Evolutionary conservation across 1,139 yeast species (phyloP).

Genomic region (Geotrichum fermentans): DNA sequence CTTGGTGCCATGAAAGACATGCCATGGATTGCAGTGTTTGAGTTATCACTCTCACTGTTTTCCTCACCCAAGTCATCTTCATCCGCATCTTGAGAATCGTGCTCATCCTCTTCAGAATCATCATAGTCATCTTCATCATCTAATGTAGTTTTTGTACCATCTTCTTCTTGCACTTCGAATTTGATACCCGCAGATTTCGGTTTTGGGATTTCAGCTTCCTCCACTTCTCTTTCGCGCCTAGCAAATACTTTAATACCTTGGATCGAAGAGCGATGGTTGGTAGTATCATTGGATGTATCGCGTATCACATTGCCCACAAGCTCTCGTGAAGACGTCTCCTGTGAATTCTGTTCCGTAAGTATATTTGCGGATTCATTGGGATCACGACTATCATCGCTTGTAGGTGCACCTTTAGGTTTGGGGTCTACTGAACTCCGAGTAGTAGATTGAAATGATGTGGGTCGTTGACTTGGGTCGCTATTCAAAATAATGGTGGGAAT

Average conservation of each 20-base stretch:
- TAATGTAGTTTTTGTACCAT: not conserved
- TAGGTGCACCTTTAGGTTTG: too few relatives aligned
- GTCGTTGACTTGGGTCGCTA: conserved; percentile 11
- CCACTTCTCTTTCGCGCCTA: conserved; percentile 3
- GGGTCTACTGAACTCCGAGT: not conserved
- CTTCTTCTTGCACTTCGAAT: conserved; percentile 5
- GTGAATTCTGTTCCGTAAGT: too few relatives aligned
- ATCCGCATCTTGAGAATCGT: not conserved
- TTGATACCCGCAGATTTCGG: conserved; percentile 5
- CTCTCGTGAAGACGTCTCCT: conserved; percentile 2
- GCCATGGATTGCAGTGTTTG: not conserved
- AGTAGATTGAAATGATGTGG: conserved; percentile 3
- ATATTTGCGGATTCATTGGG: not conserved
- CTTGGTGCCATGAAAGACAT: conserved; percentile 13
- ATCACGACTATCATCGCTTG: not conserved
- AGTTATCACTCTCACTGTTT: not conserved
- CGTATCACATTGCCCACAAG: conserved; percentile 5
- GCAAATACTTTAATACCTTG: conserved; percentile 18
- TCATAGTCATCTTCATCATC: conserved; percentile 1
- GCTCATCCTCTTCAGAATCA: conserved; percentile 4
- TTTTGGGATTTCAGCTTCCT: conserved; percentile 3
- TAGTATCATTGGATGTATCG: conserved; percentile 4
- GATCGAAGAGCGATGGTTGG: conserved; percentile 15
- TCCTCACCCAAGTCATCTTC: not conserved
- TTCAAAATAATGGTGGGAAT: conserved; percentile 13